These are phyloP conservation scores for Taiozyma onychis DNA, from an alignment of 1,139 yeast species.

Conservation along the genomic window DNA sequence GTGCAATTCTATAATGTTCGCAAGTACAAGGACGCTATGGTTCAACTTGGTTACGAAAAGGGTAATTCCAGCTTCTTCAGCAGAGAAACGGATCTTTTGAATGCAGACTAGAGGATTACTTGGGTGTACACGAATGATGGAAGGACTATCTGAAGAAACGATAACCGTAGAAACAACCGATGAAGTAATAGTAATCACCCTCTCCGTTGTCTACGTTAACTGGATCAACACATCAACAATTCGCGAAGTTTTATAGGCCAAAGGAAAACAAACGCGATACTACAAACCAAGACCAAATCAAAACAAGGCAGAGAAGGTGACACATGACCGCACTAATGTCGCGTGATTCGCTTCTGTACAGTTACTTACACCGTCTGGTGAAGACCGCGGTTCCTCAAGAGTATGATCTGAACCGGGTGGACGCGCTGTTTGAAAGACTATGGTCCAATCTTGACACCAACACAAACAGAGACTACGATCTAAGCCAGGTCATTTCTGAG, in stretches of 20 bases:
- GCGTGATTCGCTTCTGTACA: constrained; percentile 4
- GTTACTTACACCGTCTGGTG: constrained; percentile 36
- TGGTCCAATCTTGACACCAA: constrained; percentile 3
- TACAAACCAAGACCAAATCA: neutral
- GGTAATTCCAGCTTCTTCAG: constrained; percentile 34
- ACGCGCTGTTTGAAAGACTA: constrained; percentile 27
- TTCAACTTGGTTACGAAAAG: constrained; percentile 47
- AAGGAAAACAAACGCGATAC: neutral
- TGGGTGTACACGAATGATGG: neutral
- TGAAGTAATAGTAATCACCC: neutral
- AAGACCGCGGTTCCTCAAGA: constrained; percentile 24
- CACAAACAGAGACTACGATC: constrained; percentile 3
- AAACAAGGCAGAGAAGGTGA: neutral
- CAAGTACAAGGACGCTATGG: constrained; percentile 49
- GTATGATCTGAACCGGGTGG: constrained; percentile 24
- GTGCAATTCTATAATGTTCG: constrained; percentile 72
- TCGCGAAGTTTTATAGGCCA: neutral
- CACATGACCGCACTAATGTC: neutral
- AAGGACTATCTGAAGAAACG: too few species aligned
- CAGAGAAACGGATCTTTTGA: constrained; percentile 31
- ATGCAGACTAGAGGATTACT: neutral
- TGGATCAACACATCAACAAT: neutral
- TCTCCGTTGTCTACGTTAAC: neutral
- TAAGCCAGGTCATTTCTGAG: constrained; percentile 15
- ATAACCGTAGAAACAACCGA: neutral